Percentiles rank a stretch among this genome's conserved stretches.
phyloP scores from a whole-genome alignment of 177 flowering plant species.

The Vitis hybrid region DNA sequence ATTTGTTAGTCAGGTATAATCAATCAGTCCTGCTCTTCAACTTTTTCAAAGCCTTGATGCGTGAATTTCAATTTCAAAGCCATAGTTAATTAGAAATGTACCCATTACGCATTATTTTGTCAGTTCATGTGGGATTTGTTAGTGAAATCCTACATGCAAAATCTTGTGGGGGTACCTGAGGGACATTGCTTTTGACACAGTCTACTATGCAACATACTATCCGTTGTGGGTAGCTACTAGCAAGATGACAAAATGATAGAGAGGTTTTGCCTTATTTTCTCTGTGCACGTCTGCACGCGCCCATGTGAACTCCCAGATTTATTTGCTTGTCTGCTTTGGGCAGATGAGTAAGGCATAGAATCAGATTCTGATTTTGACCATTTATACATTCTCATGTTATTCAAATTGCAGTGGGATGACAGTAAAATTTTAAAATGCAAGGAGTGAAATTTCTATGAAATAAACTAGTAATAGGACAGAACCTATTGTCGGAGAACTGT shows the following conservation, averaged over 20 bases:
- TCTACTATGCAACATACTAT: neutral
- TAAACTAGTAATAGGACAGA: neutral
- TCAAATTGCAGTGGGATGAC: neutral
- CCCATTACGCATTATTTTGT: too few relatives aligned
- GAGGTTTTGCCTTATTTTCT: slow-evolving; percentile 24
- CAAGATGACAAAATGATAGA: slow-evolving; percentile 29
- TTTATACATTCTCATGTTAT: neutral
- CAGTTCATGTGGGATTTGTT: neutral
- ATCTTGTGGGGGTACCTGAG: neutral
- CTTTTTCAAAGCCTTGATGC: neutral
- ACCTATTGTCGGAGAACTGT: too few relatives aligned
- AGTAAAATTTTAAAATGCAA: too few relatives aligned
- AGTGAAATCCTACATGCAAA: neutral
- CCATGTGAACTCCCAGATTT: slow-evolving; percentile 31
- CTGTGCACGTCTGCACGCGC: slow-evolving; percentile 34
- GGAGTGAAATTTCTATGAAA: neutral
- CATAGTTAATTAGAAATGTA: too few relatives aligned
- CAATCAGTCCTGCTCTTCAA: neutral
- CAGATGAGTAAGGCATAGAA: slow-evolving; percentile 6
- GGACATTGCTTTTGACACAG: neutral
- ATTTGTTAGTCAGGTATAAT: slow-evolving; percentile 70
- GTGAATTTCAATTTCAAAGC: neutral
- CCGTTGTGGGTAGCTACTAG: neutral
- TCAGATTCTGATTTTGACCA: slow-evolving; percentile 24
- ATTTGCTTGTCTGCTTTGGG: slow-evolving; percentile 27